Evolutionary conservation across 305 asterid species (phyloP), one percentile per base, ranked within the genome.

Genomic region (Fraxinus sp.): DNA sequence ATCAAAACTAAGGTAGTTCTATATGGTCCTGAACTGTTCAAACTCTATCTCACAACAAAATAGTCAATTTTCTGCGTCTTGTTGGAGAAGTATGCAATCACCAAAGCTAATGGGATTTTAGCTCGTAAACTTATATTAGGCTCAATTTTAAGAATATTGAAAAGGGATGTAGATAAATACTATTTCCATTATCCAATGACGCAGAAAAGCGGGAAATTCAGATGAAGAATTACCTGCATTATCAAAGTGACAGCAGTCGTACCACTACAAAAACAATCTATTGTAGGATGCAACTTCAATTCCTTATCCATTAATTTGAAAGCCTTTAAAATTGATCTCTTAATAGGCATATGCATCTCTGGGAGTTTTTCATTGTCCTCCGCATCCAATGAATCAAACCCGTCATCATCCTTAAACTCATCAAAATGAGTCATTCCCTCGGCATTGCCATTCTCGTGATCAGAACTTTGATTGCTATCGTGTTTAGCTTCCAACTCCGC

Each of bases 191-290:
- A 64, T 64, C 73, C 36, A 64, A 4, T 26, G 35, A 9, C 18
- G 37, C 11, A 20, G 55, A 41, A 82, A 59, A 55, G 5, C 33
- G 7, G 5, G 55, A 24, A 66, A 66, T 9, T 26, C n/a, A 26
- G 7, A 26, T 7, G 35, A 66, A 10, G 76, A 73, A 37, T 30
- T 85, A 94, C 99, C 99, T 91, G 97, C 79, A 87, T 88, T 55
- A 96, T 86, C 92, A 96, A 77, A 82, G 93, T 88, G 78, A 96
- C 98, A 3, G 97, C 95, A 77, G 99, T 96, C 39, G 97, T 57
- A 59, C 98, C 99, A 82, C 99, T 94, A 73, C 99, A 96, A 79
- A 91, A 96, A 90, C 98, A 93, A 87, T 94, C 99, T 81, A 94
- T 91, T 1, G 92, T 83, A 4, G 97, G 97, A 84, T 92, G 96